Base-by-base conservation (phyloP, 352 stramenopile species). In the Peronosclerospora sorghi region DNA sequence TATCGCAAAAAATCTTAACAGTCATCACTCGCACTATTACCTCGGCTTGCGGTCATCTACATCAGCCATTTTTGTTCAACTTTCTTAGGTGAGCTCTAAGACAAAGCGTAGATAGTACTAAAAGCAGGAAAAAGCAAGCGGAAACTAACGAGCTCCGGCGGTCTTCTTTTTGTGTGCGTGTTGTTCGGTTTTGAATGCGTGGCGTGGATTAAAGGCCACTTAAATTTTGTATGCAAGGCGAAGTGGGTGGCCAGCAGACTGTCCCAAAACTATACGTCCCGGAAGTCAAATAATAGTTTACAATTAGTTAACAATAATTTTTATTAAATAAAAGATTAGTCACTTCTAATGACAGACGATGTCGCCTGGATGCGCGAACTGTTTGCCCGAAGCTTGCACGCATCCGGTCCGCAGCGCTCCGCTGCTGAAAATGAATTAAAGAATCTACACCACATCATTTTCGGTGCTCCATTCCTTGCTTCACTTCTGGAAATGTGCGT, bases 21-120 rank as follows among this genome's bases (percentile, higher is more conserved):
- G 13, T 15, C 21, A 26, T 26, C 21, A 26, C 21, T 26, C 21
- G 21, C 6, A 6, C 3, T 26, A 26, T 26, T 58, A 83, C 71
- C 54, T 69, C 38, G 72, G 68, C 60, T 68, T 81, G 61, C 73
- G 73, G 60, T 90, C 73, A 54, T 90, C 77, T 9, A 62, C 54
- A 62, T 90, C 77, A 75, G 77, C 66, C 77, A 87, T 90, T 54
- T 48, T 79, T 54, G 48, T 47, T 57, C 38, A 53, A 41, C 27
- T 26, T 23, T 17, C 12, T 35, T 41, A 26, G 26, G 42, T 41
- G 21, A 12, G 32, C 52, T 59, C 43, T 62, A 57, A 54, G 42
- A 42, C 30, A 29, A 51, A 23, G 53, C 30, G 54, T 62, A 48
- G 43, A 44, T 42, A 47, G 36, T 21, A 54, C 48, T 32, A 43